Conservation (phyloP, 768 basidiomycete species). For the Phanerochaete sordida region DNA sequence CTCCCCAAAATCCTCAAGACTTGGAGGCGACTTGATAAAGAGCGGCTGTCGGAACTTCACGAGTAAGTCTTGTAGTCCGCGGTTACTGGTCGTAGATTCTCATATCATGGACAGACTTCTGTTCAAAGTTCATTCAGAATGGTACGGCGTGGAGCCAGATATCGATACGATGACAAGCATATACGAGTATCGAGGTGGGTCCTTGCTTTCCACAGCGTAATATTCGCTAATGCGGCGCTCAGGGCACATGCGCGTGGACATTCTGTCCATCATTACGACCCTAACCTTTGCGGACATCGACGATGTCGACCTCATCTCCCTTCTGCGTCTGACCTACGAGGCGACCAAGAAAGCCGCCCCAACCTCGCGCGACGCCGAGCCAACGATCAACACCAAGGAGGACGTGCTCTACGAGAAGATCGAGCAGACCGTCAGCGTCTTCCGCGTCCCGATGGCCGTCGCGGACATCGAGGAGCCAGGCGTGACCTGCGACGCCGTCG, state of each 20-base stretch:
- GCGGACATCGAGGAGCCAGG: background rate
- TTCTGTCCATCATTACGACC: background rate
- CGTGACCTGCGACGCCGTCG: conserved; percentile 15
- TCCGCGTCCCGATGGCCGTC: background rate
- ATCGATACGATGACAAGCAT: background rate
- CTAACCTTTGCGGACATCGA: background rate
- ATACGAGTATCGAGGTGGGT: background rate
- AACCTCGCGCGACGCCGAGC: background rate
- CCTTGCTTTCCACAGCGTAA: background rate
- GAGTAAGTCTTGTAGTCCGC: conserved; percentile 3
- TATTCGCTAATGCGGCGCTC: background rate
- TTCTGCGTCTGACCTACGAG: background rate
- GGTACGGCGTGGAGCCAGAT: background rate
- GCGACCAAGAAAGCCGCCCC: background rate
- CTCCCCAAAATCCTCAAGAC: background rate
- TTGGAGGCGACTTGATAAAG: background rate
- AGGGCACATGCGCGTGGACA: background rate
- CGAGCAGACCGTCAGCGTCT: background rate
- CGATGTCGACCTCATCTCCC: background rate
- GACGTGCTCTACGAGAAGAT: background rate
- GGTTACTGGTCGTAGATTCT: background rate
- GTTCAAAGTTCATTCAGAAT: background rate
- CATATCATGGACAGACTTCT: background rate
- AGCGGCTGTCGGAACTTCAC: background rate
- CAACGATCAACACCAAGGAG: background rate